These are phyloP conservation scores for Picochlorum sp. DNA, from an alignment of 139 green algal genomes.

Conservation along the genomic window DNA sequence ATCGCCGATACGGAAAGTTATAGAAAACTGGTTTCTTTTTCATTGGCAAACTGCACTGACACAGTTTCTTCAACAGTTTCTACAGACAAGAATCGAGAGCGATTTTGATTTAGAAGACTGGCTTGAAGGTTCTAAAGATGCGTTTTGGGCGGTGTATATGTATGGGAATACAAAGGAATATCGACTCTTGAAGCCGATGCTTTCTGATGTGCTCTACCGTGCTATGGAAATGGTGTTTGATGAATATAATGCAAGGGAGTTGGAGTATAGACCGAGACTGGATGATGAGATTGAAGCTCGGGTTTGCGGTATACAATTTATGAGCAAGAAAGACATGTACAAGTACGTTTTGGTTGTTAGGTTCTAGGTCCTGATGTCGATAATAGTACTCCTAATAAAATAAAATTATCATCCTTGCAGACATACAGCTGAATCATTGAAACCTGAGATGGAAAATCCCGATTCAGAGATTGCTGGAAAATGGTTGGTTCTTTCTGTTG, in stretches of 20 bases:
- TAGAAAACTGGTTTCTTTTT: not conserved
- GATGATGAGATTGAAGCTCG: not conserved
- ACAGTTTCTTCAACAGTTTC: not conserved
- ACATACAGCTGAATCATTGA: not conserved
- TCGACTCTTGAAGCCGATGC: constrained; percentile 5
- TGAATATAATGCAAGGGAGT: not conserved
- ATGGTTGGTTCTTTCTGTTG: not conserved
- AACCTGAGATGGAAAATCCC: not conserved
- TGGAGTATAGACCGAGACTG: constrained; percentile 6
- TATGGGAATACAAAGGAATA: constrained; percentile 10
- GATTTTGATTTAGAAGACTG: constrained; percentile 11
- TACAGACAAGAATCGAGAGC: constrained; percentile 8
- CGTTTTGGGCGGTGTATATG: constrained; percentile 7
- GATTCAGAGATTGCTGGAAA: not conserved
- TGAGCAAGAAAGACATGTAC: not conserved
- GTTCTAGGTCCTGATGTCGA: too few relatives aligned
- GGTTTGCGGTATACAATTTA: constrained; percentile 2
- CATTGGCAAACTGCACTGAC: not conserved
- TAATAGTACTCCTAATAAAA: too few relatives aligned
- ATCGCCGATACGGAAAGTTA: not conserved
- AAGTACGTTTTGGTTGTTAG: not conserved
- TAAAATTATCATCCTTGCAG: too few relatives aligned
- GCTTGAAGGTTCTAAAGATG: constrained; percentile 15
- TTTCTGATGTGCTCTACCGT: constrained; percentile 4
- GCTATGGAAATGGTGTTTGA: not conserved